A percentile compares a stretch with the other conserved stretches of the same genome.
Conservation (phyloP, 73 alveolate species). For the Paramecium biaurelia region DNA sequence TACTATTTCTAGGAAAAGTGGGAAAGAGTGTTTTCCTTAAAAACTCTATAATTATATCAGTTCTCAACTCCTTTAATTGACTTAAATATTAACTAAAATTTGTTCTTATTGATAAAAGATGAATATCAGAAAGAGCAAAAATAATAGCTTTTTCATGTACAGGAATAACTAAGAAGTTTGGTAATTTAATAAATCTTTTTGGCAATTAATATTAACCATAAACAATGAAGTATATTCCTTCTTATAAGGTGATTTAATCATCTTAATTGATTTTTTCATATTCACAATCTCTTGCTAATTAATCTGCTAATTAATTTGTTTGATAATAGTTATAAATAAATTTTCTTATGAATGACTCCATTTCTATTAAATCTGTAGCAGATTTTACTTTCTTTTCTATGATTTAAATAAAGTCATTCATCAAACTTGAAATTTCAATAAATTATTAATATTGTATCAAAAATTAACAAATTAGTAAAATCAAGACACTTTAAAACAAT, state of each 20-base stretch:
- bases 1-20: not conserved
- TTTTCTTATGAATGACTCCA: not conserved
- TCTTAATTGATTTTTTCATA: not conserved
- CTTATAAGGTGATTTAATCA: not conserved
- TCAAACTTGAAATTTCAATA: not conserved
- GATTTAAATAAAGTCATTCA: conserved; percentile 12
- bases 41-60: not conserved
- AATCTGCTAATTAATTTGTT: not conserved
- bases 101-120: not conserved
- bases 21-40: not conserved
- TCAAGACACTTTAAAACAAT: not conserved
- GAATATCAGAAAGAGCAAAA: not conserved
- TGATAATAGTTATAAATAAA: not conserved
- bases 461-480: not conserved
- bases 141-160: not conserved
- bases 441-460: not conserved
- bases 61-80: not conserved
- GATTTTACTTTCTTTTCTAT: not conserved
- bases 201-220: not conserved
- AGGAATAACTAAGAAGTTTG: not conserved
- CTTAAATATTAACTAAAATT: not conserved
- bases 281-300: not conserved
- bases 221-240: not conserved
- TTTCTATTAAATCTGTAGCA: not conserved
- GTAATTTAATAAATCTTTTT: not conserved